Conservation (phyloP, 345 rosid genomes). For the Gossypium raimondii region DNA sequence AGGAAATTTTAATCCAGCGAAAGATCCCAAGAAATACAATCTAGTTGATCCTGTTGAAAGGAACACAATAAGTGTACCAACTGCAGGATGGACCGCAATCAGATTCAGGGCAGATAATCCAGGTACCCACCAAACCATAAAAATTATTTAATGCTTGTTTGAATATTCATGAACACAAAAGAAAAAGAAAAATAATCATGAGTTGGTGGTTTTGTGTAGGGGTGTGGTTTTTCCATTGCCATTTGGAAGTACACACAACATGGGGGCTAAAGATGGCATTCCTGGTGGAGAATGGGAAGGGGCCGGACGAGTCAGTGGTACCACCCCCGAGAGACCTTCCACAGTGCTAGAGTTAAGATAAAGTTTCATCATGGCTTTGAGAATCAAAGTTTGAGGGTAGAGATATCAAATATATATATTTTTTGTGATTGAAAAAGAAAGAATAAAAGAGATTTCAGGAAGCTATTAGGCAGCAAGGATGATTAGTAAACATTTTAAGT, state of each 20-base stretch:
- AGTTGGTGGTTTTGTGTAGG: slow-evolving; percentile 33
- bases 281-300: slow-evolving; percentile 62
- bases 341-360: slow-evolving; percentile 35
- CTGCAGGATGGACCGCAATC: slow-evolving; percentile 77
- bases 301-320: slow-evolving; percentile 48
- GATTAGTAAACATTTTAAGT: background rate
- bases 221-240: slow-evolving; percentile 80
- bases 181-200: background rate
- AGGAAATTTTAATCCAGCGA: slow-evolving; percentile 55
- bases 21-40: slow-evolving; percentile 60
- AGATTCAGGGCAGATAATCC: slow-evolving; percentile 80
- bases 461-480: background rate
- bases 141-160: background rate
- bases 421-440: background rate
- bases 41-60: slow-evolving; percentile 83
- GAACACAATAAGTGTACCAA: slow-evolving; percentile 66
- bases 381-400: slow-evolving; percentile 7
- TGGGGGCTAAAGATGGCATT: slow-evolving; percentile 89
- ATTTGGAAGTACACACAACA: slow-evolving; percentile 77
- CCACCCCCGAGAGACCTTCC: slow-evolving; percentile 78
- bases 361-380: background rate
- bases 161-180: background rate
- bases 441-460: background rate
- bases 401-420: background rate
- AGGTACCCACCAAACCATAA: slow-evolving; percentile 32